Conservation (phyloP, 345 rosid species). For the Rubroshorea leprosula region DNA sequence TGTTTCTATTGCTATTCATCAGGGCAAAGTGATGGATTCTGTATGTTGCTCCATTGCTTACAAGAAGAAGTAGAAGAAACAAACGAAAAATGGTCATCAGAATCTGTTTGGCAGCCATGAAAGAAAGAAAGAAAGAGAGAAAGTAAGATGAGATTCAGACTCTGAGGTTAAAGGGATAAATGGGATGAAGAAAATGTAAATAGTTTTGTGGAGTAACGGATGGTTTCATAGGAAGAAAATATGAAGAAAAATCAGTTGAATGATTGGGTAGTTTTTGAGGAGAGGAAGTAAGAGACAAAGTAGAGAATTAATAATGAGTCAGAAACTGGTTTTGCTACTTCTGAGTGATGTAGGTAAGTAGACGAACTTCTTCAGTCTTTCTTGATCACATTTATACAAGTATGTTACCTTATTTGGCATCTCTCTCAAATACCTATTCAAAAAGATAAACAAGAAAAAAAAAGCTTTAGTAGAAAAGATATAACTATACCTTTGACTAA, state of each 20-base stretch:
- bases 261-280: too few species aligned
- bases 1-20: neutral
- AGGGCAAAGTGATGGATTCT: neutral
- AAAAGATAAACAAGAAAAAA: too few species aligned
- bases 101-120: constrained; percentile 18
- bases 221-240: neutral
- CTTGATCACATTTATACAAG: neutral
- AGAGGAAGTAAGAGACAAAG: too few species aligned
- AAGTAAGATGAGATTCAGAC: neutral
- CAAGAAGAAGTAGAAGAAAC: constrained; percentile 7
- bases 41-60: constrained; percentile 10
- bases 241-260: neutral
- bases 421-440: too few species aligned
- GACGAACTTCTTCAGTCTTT: neutral
- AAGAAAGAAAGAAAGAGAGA: constrained; percentile 3
- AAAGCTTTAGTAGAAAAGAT: too few species aligned
- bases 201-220: constrained; percentile 19
- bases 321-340: constrained; percentile 18
- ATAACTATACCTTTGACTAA: too few species aligned
- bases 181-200: neutral
- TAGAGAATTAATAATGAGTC: too few species aligned
- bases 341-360: neutral
- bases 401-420: neutral
- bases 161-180: neutral
- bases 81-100: constrained; percentile 11